Evolutionary conservation across 805 yeast species (phyloP).

Genomic region (Ogataea wickerhamii): DNA sequence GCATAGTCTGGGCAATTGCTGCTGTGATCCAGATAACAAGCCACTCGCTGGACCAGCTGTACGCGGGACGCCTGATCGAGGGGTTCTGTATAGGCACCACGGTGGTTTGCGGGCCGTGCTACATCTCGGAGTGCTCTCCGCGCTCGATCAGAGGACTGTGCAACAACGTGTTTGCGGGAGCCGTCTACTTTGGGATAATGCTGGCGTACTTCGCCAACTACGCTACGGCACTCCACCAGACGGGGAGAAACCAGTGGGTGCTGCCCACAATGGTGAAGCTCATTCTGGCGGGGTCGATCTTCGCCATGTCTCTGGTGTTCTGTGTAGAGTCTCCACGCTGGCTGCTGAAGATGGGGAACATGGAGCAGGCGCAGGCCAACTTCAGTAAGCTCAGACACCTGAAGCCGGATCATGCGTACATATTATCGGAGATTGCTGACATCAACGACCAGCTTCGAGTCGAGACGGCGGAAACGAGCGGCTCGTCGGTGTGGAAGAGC

Average conservation of each 20-base stretch:
- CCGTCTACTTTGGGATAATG: constrained; percentile 54
- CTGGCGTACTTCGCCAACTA: constrained; percentile 47
- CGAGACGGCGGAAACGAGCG: constrained; percentile 22
- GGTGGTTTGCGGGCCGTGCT: constrained; percentile 53
- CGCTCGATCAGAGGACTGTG: constrained; percentile 49
- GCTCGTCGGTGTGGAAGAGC: constrained; percentile 21
- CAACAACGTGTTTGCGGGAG: constrained; percentile 52
- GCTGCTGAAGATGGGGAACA: constrained; percentile 41
- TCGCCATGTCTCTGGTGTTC: constrained; percentile 38
- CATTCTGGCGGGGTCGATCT: constrained; percentile 44
- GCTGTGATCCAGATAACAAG: constrained; percentile 49
- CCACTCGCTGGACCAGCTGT: constrained; percentile 44
- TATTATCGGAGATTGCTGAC: constrained; percentile 48
- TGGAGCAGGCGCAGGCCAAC: constrained; percentile 38
- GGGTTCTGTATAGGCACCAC: constrained; percentile 56
- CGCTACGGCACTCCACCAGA: constrained; percentile 45
- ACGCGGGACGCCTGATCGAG: constrained; percentile 53
- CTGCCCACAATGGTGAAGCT: constrained; percentile 48
- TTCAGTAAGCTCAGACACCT: constrained; percentile 43
- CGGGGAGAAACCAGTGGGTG: constrained; percentile 45
- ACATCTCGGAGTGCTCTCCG: constrained; percentile 53
- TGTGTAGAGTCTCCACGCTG: constrained; percentile 52
- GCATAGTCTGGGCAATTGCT: constrained; percentile 43
- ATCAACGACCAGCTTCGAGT: constrained; percentile 43
- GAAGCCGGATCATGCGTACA: constrained; percentile 45